Evolutionary conservation across 805 yeast species (phyloP), one percentile per base, ranked within the genome.

Genomic region (Grigorovia yakushimaensis): DNA sequence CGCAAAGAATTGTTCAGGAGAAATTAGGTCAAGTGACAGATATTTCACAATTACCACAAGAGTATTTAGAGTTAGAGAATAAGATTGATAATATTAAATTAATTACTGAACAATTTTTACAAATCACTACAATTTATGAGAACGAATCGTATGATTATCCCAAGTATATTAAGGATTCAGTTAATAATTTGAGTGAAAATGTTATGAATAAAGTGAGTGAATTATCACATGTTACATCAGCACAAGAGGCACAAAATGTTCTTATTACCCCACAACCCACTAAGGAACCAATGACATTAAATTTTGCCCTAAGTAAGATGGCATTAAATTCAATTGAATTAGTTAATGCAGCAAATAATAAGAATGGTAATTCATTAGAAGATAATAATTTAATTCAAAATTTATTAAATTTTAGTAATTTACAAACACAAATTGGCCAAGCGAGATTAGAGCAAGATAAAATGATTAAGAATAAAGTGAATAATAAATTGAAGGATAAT

Each of bases 71-170:
- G 50, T 74, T 86, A 54, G 95, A 87, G 66, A 71, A 73, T 52
- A 80, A 78, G 58, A 78, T 85, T 49, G 95, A 86, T 56, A 76
- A 84, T 49, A 73, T 86, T 64, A 80, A 82, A 68, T 68, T 73
- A 43, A 80, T 85, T 48, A 84, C 83, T 72, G 74, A 70, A 54
- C 74, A 75, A 58, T 65, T 80, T 49, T 66, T 79, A 35, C 64
- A 75, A 19, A 78, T 80, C 40, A 72, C 82, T 19, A 55, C 69
- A 17, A 66, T 70, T 37, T 86, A 82, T 66, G 89, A 82, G 58
- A 76, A 70, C 54, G 95, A 85, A 66, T 76, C 84, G 44, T 87
- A 86, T 66, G 95, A 86, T 66, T 86, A 86, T 64, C 95, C 95
- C 9, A 77, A 79, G 47, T 81, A 82, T 57, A 70, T 66, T 30